Evolutionary conservation across 139 green algal species (phyloP), one percentile per base, ranked within the genome.

Genomic region (Dunaliella primolecta): DNA sequence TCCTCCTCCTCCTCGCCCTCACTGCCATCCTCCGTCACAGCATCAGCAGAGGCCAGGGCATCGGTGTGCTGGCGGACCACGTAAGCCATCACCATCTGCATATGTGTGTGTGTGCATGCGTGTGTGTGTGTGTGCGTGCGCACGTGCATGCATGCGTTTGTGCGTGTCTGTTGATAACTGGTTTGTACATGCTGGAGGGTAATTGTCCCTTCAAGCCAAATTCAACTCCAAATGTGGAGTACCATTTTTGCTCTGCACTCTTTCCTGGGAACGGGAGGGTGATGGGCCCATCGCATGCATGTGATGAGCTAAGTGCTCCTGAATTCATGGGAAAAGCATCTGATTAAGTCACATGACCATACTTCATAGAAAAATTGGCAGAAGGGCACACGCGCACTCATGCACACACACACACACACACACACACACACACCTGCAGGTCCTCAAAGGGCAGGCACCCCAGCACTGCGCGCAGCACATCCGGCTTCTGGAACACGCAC

Each of bases 61-160:
- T 81, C 81, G 1, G 70, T 74, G 70, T 85, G 81, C 70, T 85
- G 81, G 24, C 71, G 46, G 36, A 91, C 84, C 1, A 89, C 87
- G 78, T 91, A 93, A 1, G 87, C 88, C 33, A 90, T 84, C 35
- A 90, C 91, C 86, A 91, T 91, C 71, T 91, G 90, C 80, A 86
- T 57, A 64, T 89, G 46, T 64, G 46, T 64, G 46, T 64, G 46
- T 64, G 71, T n/a, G 36, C 29, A n/a, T 46, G 46, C 15, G 46
- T 64, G 46, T 64, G 46, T 64, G 46, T 64, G 46, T 64, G 46
- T 64, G 46, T 64, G 46, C 15, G 46, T 15, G 46, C 46, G 46
- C 46, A 15, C 46, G 46, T 64, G 46, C 46, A 64, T 64, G 46
- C 46, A 64, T 64, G 46, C 15, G 46, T 64, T 7, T 64, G 46